phyloP scores from a whole-genome alignment of 306 rosid genomes.

The Senna siamea region DNA sequence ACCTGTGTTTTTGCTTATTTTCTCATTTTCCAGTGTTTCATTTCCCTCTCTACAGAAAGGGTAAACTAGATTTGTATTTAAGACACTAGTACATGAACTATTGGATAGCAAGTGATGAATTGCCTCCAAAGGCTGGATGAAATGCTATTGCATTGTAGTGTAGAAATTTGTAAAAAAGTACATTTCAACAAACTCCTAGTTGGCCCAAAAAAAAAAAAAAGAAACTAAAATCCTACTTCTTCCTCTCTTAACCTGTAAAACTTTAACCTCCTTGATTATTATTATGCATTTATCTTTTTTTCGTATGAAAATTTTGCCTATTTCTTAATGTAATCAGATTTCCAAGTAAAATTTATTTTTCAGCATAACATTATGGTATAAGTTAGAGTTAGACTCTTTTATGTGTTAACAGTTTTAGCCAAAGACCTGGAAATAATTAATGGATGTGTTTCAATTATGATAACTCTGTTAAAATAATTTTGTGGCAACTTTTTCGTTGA shows the following conservation, averaged over 20 bases:
- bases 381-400: slow-evolving; percentile 6
- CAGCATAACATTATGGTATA: slow-evolving; percentile 10
- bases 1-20: too few relatives aligned
- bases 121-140: not conserved
- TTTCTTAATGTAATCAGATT: not conserved
- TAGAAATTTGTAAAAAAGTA: not conserved
- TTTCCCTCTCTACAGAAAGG: too few relatives aligned
- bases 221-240: not conserved
- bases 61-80: too few relatives aligned
- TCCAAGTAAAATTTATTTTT: not conserved
- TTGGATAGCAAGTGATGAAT: not conserved
- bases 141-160: not conserved
- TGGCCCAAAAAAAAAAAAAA: too few relatives aligned
- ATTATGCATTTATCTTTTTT: slow-evolving; percentile 3
- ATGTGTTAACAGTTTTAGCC: not conserved
- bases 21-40: too few relatives aligned
- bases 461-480: slow-evolving; percentile 1
- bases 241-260: not conserved
- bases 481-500: not conserved
- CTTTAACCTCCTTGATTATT: not conserved
- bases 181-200: not conserved
- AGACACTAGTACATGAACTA: not conserved
- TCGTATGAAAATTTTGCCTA: not conserved
- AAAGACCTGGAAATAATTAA: not conserved
- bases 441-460: slow-evolving; percentile 6